These are phyloP conservation scores for Metschnikowia cubensis DNA, from an alignment of 805 yeast genomes.

Conservation along the genomic window DNA sequence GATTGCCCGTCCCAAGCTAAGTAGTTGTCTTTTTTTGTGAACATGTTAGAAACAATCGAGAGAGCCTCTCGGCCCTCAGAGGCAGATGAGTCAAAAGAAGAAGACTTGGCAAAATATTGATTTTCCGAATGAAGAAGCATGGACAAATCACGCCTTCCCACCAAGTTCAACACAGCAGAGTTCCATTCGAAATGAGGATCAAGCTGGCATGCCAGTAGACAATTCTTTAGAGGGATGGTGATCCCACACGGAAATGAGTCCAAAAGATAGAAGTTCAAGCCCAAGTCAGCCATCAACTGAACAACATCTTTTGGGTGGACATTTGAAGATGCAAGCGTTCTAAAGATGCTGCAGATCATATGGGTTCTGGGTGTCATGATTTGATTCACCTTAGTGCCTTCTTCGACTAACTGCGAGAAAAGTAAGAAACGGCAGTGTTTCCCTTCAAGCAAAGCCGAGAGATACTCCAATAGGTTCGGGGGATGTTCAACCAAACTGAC, in stretches of 20 bases:
- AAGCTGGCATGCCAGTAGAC: slow-evolving; percentile 51
- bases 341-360: slow-evolving; percentile 57
- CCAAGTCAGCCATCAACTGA: slow-evolving; percentile 56
- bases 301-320: slow-evolving; percentile 53
- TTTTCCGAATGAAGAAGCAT: slow-evolving; percentile 19
- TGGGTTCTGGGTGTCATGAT: slow-evolving; percentile 64
- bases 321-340: slow-evolving; percentile 52
- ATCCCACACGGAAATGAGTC: slow-evolving; percentile 76
- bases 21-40: slow-evolving; percentile 40
- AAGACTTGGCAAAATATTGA: neutral
- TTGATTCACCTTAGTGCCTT: slow-evolving; percentile 54
- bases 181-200: slow-evolving; percentile 48
- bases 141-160: slow-evolving; percentile 65
- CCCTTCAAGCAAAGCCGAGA: slow-evolving; percentile 46
- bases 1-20: slow-evolving; percentile 68
- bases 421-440: slow-evolving; percentile 53
- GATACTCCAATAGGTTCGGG: slow-evolving; percentile 55
- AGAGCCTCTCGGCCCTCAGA: slow-evolving; percentile 29
- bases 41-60: slow-evolving; percentile 37
- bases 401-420: slow-evolving; percentile 65
- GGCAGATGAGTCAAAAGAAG: neutral
- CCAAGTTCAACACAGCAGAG: slow-evolving; percentile 45
- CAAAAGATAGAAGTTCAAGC: slow-evolving; percentile 47
- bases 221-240: slow-evolving; percentile 60
- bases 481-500: slow-evolving; percentile 49